Conservation (phyloP, 495 filamentous ascomycete genomes). For the Penicillium roqueforti region DNA sequence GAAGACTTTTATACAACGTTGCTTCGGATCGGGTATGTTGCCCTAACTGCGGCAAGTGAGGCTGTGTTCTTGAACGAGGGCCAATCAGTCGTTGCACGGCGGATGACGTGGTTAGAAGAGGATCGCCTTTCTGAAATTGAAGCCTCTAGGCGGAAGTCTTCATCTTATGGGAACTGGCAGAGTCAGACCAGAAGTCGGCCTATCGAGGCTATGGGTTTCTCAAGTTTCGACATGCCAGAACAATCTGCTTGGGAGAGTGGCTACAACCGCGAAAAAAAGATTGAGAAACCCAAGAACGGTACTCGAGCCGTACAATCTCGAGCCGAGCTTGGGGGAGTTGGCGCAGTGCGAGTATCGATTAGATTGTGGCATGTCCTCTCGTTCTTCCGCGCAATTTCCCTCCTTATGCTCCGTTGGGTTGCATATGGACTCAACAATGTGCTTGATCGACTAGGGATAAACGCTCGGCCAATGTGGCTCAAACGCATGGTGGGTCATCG, state of each 20-base stretch:
- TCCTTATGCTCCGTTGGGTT: constrained; percentile 57
- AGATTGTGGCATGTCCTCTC: constrained; percentile 69
- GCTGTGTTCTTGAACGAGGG: constrained; percentile 95
- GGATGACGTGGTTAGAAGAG: constrained; percentile 90
- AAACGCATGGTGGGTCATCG: constrained; percentile 31
- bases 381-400: constrained; percentile 68
- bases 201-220: constrained; percentile 29
- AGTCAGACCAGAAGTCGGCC: constrained; percentile 27
- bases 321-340: constrained; percentile 61
- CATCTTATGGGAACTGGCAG: constrained; percentile 21
- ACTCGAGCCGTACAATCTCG: constrained; percentile 35
- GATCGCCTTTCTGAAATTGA: constrained; percentile 66
- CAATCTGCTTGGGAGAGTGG: constrained; percentile 50
- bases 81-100: constrained; percentile 62
- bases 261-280: constrained; percentile 63
- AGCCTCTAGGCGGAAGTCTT: constrained; percentile 29
- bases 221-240: constrained; percentile 36
- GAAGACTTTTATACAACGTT: constrained; percentile 96
- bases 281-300: constrained; percentile 47
- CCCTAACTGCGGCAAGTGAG: constrained; percentile 87
- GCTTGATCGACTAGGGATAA: constrained; percentile 59
- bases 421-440: constrained; percentile 51
- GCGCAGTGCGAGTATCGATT: constrained; percentile 66
- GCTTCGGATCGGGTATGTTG: constrained; percentile 76
- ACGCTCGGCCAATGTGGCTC: constrained; percentile 59